Evolutionary conservation across 2,329 filamentous ascomycete genomes (phyloP).

Genomic region (Arthrobotrys sphaeroides): DNA sequence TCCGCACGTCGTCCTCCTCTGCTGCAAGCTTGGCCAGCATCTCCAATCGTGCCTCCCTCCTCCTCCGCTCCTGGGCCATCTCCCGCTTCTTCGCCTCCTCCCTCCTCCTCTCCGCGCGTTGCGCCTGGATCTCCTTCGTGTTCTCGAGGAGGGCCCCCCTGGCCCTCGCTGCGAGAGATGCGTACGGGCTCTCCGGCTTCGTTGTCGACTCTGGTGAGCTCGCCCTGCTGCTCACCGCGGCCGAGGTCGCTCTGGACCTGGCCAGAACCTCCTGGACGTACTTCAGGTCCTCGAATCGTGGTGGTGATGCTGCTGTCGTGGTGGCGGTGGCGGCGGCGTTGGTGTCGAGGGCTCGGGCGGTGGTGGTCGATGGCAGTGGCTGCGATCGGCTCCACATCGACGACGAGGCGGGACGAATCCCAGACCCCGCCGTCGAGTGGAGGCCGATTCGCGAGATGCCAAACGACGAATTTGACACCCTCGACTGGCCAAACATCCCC

Average conservation of each 20-base stretch:
- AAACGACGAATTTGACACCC: constrained; percentile 40
- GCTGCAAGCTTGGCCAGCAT: constrained; percentile 28
- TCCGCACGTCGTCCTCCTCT: constrained; percentile 27
- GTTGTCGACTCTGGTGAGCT: constrained; percentile 30
- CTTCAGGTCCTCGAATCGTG: constrained; percentile 30
- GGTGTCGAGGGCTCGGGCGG: too few species aligned
- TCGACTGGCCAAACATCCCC: constrained; percentile 19
- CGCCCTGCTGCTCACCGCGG: constrained; percentile 35
- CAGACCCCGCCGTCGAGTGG: constrained; percentile 42
- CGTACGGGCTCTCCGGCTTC: constrained; percentile 25
- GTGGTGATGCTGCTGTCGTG: background rate
- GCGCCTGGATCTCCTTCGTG: constrained; percentile 32
- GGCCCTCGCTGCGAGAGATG: constrained; percentile 27
- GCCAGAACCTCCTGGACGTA: constrained; percentile 48
- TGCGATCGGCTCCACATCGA: constrained; percentile 6
- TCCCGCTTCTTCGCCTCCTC: constrained; percentile 34
- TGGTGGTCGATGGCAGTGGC: constrained; percentile 7
- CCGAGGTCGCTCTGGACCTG: constrained; percentile 25
- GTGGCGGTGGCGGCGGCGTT: background rate
- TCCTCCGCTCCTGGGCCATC: constrained; percentile 25
- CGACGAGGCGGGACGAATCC: constrained; percentile 22
- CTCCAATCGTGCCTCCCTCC: constrained; percentile 47
- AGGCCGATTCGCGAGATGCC: constrained; percentile 51
- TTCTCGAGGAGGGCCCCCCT: constrained; percentile 37
- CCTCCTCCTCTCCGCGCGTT: constrained; percentile 26